Base-by-base conservation (phyloP, 2,329 filamentous ascomycete species). In the Ploettnerulaceae sp. region DNA sequence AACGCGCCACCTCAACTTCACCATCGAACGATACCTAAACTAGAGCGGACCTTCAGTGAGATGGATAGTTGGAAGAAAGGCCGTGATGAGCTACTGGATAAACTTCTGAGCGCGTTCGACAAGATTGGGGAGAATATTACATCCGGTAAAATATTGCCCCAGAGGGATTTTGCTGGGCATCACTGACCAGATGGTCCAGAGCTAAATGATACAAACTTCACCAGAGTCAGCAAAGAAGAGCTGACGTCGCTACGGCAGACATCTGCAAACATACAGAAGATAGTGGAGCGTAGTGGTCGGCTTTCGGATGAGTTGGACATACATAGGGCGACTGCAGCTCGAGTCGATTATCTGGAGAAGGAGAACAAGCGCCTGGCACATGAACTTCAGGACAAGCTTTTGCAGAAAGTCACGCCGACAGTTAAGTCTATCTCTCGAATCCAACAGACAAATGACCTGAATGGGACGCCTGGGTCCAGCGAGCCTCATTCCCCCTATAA, bases 21-120 rank as follows among this genome's bases (percentile, higher is more conserved):
- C 7, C 3, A 22, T 20, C 28, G 22, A 5, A 31, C 29, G 15
- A 38, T 47, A 29, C 26, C n/a, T n/a, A n/a, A 32, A 20, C 29
- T 18, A 42, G 33, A 40, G 22, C n/a, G n/a, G 24, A 24, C 18
- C 7, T 20, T 26, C 7, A 18, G 29, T 31, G 36, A 32, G 43
- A 62, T 63, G 61, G 55, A 62, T 31, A 57, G 53, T 21, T 61
- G 57, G 59, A 45, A 41, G 28, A 54, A 52, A 43, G 56, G 56
- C 7, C 53, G 55, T 15, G 36, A 42, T 17, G 55, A 58, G 20
- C 37, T 61, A 4, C 48, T 59, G 3, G 52, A 57, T 12, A 47
- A 57, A 14, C 29, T 62, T 31, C 48, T 38, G 3, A 53, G 45
- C 29, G 36, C 56, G 24, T 63, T 48, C 44, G 47, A 58, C 33